A percentile compares a stretch with the other conserved stretches of the same genome.
Evolutionary conservation across 2,329 filamentous ascomycete genomes (phyloP).

Genomic region (Fusarium sacchari): DNA sequence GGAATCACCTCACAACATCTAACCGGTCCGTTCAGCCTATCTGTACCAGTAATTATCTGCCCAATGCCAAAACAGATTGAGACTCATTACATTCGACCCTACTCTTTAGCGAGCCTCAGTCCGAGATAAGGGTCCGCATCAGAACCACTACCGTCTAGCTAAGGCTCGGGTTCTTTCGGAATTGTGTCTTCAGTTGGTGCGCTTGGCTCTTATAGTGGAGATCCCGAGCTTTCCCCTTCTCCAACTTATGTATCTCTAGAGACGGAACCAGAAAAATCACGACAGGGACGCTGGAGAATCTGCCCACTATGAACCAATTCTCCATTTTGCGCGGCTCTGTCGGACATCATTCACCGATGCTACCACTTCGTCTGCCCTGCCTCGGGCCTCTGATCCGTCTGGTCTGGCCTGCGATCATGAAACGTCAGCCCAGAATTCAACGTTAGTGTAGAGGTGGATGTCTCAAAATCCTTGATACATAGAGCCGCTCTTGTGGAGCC

Average conservation of each 20-base stretch:
- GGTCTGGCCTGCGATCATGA: not conserved
- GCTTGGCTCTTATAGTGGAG: slow-evolving; percentile 23
- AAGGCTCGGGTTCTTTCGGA: slow-evolving; percentile 36
- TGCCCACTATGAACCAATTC: slow-evolving; percentile 20
- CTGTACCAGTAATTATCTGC: not conserved
- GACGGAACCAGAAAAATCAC: slow-evolving; percentile 7
- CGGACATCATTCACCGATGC: slow-evolving; percentile 19
- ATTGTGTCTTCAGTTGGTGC: slow-evolving; percentile 21
- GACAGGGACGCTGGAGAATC: slow-evolving; percentile 9
- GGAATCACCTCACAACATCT: not conserved
- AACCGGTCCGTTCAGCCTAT: slow-evolving; percentile 10
- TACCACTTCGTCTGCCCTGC: not conserved
- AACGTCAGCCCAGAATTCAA: slow-evolving; percentile 18
- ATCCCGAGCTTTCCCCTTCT: slow-evolving; percentile 35
- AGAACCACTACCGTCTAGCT: slow-evolving; percentile 13
- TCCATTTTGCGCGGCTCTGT: slow-evolving; percentile 15
- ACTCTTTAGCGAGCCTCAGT: slow-evolving; percentile 10
- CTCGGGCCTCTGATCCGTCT: slow-evolving; percentile 31
- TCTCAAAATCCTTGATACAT: not conserved
- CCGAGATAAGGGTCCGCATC: slow-evolving; percentile 29
- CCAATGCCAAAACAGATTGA: not conserved
- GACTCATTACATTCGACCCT: not conserved
- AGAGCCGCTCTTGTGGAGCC: slow-evolving; percentile 2
- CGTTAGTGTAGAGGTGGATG: slow-evolving; percentile 2
- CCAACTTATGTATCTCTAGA: no score